Percentiles rank a stretch among this genome's conserved stretches.
Evolutionary conservation across 768 basidiomycete genomes (phyloP).

Genomic region (Boletus tylopilopsis): DNA sequence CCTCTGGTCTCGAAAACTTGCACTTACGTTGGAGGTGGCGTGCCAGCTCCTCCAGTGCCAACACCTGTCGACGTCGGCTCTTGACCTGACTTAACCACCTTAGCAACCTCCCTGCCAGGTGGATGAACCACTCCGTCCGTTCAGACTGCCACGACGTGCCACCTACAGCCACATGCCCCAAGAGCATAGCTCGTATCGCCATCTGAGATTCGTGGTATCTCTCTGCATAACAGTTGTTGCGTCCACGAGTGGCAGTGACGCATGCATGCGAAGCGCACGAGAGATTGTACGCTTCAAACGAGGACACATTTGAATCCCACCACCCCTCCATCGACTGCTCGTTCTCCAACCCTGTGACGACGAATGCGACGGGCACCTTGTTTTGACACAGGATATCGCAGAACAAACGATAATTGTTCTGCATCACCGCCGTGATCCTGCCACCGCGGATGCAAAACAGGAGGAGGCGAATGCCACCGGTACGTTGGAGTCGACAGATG

Average conservation of each 20-base stretch:
- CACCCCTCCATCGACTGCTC: constrained; percentile 29
- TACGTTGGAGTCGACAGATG: constrained; percentile 26
- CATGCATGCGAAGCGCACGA: constrained; percentile 35
- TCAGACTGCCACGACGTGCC: constrained; percentile 20
- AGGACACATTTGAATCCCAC: constrained; percentile 30
- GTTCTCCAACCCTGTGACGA: constrained; percentile 31
- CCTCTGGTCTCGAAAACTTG: constrained; percentile 5
- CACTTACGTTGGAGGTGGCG: constrained; percentile 16
- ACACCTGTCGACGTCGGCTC: neutral
- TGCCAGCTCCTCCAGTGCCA: constrained; percentile 16
- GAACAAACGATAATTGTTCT: constrained; percentile 29
- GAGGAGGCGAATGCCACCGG: constrained; percentile 27
- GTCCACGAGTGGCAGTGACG: constrained; percentile 33
- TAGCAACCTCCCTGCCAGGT: constrained; percentile 19
- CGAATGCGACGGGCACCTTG: constrained; percentile 29
- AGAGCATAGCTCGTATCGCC: constrained; percentile 21
- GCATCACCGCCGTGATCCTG: constrained; percentile 23
- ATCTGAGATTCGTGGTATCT: constrained; percentile 32
- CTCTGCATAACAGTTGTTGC: constrained; percentile 13
- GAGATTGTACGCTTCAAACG: constrained; percentile 22
- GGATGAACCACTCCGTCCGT: constrained; percentile 17
- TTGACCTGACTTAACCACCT: constrained; percentile 15
- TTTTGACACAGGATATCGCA: constrained; percentile 25
- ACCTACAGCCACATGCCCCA: constrained; percentile 15
- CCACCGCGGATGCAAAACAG: constrained; percentile 33